Percentiles rank a stretch among this genome's conserved stretches.
Evolutionary conservation across 2,329 filamentous ascomycete species (phyloP).

Genomic region (Penicillium occitanis): DNA sequence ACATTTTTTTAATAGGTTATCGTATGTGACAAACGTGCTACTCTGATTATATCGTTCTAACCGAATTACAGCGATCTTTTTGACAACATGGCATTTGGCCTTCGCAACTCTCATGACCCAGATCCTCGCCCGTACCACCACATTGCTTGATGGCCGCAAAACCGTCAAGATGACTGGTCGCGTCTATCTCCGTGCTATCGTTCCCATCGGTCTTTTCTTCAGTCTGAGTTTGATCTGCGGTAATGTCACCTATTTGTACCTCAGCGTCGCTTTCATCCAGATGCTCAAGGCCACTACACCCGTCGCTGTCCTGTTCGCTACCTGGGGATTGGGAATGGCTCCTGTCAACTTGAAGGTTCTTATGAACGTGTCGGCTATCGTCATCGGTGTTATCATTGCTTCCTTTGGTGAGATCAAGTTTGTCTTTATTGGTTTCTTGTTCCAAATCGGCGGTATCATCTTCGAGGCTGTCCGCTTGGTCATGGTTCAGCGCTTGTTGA

Average conservation of each 20-base stretch:
- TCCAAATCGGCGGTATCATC: conserved; percentile 71
- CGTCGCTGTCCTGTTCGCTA: conserved; percentile 84
- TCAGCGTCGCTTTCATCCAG: conserved; percentile 96
- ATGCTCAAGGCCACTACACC: conserved; percentile 99
- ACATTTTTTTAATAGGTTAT: conserved; percentile 38
- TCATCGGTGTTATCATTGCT: conserved; percentile 89
- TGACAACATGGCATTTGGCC: conserved; percentile 92
- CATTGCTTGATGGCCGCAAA: conserved; percentile 87
- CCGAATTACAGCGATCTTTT: conserved; percentile 53
- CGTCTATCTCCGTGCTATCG: conserved; percentile 88
- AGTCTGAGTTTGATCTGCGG: conserved; percentile 93
- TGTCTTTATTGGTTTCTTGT: conserved; percentile 61
- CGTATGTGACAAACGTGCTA: conserved; percentile 38
- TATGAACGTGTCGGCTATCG: conserved; percentile 90
- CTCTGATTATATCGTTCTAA: conserved; percentile 23
- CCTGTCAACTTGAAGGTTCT: conserved; percentile 83
- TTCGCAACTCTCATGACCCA: conserved; percentile 96
- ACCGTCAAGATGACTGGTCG: conserved; percentile 95
- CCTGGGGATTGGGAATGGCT: conserved; percentile 82
- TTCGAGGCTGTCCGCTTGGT: conserved; percentile 80
- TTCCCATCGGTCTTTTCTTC: conserved; percentile 95
- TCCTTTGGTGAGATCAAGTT: conserved; percentile 96
- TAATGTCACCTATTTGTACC: conserved; percentile 92
- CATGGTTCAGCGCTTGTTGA: conserved; percentile 82
- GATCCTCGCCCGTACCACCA: conserved; percentile 84